Evolutionary conservation across 495 filamentous ascomycete genomes (phyloP).

Genomic region (Xylaria curta): DNA sequence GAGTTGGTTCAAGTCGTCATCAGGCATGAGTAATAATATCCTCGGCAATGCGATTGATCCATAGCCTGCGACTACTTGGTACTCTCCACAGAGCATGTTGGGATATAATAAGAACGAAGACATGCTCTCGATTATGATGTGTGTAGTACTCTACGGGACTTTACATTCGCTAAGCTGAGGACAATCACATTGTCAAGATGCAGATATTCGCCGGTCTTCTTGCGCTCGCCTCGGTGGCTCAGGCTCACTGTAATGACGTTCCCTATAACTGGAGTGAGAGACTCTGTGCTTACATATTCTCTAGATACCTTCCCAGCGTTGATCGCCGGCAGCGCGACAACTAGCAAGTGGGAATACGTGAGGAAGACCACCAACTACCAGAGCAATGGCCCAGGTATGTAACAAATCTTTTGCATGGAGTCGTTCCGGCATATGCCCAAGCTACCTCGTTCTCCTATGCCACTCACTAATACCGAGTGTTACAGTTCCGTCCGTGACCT

Average conservation of each 20-base stretch:
- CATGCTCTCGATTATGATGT: neutral
- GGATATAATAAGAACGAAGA: neutral
- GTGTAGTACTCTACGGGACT: neutral
- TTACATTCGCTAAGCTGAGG: neutral
- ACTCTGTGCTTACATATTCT: conserved; percentile 16
- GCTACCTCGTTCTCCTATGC: neutral
- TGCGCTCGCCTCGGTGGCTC: conserved; percentile 33
- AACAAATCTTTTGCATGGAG: neutral
- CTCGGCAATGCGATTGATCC: conserved; percentile 3
- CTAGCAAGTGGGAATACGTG: conserved; percentile 45
- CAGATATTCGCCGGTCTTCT: conserved; percentile 35
- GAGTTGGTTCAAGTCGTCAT: neutral
- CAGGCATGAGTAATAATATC: neutral
- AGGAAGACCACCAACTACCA: conserved; percentile 48
- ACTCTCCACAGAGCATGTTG: neutral
- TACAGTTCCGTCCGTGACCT: conserved; percentile 49
- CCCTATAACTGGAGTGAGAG: neutral
- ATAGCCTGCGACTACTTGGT: neutral
- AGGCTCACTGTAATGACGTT: conserved; percentile 38
- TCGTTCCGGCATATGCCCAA: neutral
- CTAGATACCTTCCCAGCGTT: conserved; percentile 44
- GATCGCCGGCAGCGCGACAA: conserved; percentile 32
- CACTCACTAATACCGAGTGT: neutral
- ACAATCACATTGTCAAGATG: conserved; percentile 29
- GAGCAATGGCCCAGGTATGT: conserved; percentile 46